A percentile compares a stretch with the other conserved stretches of the same genome.
Evolutionary conservation across 805 yeast genomes (phyloP).

Genomic region (Pichia sporocuriosa): DNA sequence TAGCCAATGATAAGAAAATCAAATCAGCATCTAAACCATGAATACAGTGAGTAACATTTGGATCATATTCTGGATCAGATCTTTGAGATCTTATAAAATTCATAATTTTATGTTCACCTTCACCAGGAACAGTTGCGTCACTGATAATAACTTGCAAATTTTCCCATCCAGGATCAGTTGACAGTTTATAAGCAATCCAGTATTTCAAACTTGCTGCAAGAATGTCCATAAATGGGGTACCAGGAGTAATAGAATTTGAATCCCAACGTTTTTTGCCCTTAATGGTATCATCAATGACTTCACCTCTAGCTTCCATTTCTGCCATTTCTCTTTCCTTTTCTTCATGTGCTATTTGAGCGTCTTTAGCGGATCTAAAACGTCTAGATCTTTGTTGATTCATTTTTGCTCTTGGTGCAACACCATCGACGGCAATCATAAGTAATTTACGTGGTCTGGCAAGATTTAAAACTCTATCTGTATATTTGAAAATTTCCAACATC

Average conservation of each 20-base stretch:
- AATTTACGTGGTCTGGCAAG: conserved; percentile 95
- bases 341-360: conserved; percentile 72
- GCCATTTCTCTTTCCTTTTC: conserved; percentile 56
- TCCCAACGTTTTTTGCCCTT: conserved; percentile 83
- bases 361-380: conserved; percentile 86
- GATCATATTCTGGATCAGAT: conserved; percentile 77
- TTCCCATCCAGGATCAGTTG: conserved; percentile 91
- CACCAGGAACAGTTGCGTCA: conserved; percentile 98
- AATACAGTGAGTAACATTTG: conserved; percentile 92
- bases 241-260: conserved; percentile 95
- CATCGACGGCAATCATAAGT: conserved; percentile 93
- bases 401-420: conserved; percentile 97
- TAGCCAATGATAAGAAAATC: conserved; percentile 90
- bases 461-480: conserved; percentile 83
- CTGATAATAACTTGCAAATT: conserved; percentile 82
- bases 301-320: conserved; percentile 61
- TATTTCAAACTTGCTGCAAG: conserved; percentile 76
- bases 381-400: conserved; percentile 96
- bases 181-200: conserved; percentile 87
- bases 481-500: conserved; percentile 88
- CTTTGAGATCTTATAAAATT: conserved; percentile 88
- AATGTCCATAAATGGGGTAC: conserved; percentile 95
- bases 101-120: conserved; percentile 99
- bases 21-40: conserved; percentile 98
- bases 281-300: conserved; percentile 66